These are phyloP conservation scores for Colletotrichum gigasporum DNA, from an alignment of 2,329 filamentous ascomycete genomes.

Conservation along the genomic window DNA sequence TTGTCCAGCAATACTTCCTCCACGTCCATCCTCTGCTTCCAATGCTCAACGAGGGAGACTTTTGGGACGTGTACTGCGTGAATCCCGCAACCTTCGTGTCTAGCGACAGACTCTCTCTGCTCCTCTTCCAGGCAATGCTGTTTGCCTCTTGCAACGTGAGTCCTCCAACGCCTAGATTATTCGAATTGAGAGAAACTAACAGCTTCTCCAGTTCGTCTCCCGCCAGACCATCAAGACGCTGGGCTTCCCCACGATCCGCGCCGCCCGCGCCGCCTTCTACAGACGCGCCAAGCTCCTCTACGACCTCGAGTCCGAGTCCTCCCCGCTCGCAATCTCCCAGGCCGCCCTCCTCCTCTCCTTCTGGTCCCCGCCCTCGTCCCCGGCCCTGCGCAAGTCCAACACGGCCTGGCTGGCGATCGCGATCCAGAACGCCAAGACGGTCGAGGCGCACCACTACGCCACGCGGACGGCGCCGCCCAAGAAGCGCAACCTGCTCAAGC, in stretches of 20 bases:
- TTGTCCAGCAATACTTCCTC: conserved; percentile 58
- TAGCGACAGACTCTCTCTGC: conserved; percentile 48
- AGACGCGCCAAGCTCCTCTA: conserved; percentile 49
- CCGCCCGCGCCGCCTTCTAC: conserved; percentile 55
- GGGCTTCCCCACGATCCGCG: conserved; percentile 52
- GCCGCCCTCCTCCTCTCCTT: conserved; percentile 54
- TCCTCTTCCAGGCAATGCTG: conserved; percentile 56
- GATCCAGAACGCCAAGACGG: conserved; percentile 58
- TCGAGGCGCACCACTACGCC: conserved; percentile 53
- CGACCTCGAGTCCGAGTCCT: conserved; percentile 55
- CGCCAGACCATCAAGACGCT: conserved; percentile 49
- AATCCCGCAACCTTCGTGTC: conserved; percentile 28
- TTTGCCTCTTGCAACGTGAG: conserved; percentile 53
- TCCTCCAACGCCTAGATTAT: conserved; percentile 1
- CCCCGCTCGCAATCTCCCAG: conserved; percentile 50
- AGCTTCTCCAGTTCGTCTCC: conserved; percentile 47
- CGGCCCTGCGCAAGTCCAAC: conserved; percentile 48
- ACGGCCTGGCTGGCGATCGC: conserved; percentile 59
- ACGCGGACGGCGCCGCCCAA: conserved; percentile 44
- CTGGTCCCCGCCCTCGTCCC: conserved; percentile 46
- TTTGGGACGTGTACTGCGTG: conserved; percentile 54
- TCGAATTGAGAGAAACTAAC: neutral
- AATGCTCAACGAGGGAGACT: conserved; percentile 53
- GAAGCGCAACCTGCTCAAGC: conserved; percentile 54
- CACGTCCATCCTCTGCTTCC: conserved; percentile 57